Base-by-base conservation (phyloP, 495 filamentous ascomycete species). In the Penicillium lagena region DNA sequence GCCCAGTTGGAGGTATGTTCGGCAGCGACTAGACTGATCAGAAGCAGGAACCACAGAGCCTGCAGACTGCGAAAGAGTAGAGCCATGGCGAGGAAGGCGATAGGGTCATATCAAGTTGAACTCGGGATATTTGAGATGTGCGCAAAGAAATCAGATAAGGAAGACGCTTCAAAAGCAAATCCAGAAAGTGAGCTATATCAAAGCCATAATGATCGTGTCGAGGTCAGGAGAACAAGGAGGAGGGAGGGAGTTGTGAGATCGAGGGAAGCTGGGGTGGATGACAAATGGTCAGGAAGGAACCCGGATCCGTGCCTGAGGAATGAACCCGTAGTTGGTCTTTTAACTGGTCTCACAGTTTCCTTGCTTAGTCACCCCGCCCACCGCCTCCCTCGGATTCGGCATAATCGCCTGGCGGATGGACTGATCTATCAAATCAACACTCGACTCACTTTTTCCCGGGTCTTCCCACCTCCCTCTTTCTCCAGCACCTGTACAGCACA, bases 1-100 rank as follows among this genome's bases (percentile, higher is more conserved):
- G 93, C 93, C 94, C 94, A 98, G 63, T 98, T 98, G 50, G 87
- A 95, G 1, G 94, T 97, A 66, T 98, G 93, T 47, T 93, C 87
- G 46, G 84, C 81, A 28, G 68, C 55, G 31, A 73, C 72, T 29
- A 62, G 44, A 37, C 71, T 49, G 37, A 65, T 55, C 38, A 77
- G 44, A 13, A 74, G 59, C 44, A 76, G 49, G 39, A 81, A 55
- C 42, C 63, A 54, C 37, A 77, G 59, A 33, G 56, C 58, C 48
- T 53, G 52, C 17, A 66, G 46, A 36, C 64, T 52, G 22, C 57
- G 62, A 35, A 54, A 47, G 43, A 56, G 42, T 11, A 49, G 37
- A 43, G 50, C 44, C 63, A 71, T 68, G 31, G 46, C 50, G 37
- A 52, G 37, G 30, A 46, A 37, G 40, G 37, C 10, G 7, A 34